Base-by-base conservation (phyloP, 495 filamentous ascomycete genomes). In the Echria macrotheca region DNA sequence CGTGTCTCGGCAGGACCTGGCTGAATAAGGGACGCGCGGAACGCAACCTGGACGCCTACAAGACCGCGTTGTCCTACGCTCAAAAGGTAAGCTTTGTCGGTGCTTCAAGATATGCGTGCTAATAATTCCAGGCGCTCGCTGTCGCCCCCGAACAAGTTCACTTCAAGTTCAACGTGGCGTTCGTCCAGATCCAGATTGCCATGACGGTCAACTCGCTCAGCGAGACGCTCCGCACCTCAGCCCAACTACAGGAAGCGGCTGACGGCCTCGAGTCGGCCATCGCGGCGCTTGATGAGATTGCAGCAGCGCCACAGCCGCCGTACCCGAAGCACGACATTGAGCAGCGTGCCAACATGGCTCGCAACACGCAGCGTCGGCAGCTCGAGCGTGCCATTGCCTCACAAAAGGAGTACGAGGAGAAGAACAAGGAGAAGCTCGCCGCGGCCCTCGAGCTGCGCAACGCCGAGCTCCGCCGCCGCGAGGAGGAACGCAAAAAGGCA, bases 131-230 rank as follows among this genome's bases (percentile, higher is more conserved):
- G 73, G 89, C 91, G 15, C 79, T 91, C 23, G 77, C 80, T 33
- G 73, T 87, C 32, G 81, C 86, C 0, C 87, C 89, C 1, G 86
- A 91, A 15, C 87, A 94, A 57, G 73, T 89, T 6, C 87, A 95
- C 68, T 86, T 93, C 60, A 85, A 91, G 61, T 98, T 98, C 78
- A 98, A 98, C 63, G 87, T 98, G 12, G 93, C 93, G 18, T 98
- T 96, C 54, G 89, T 96, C 14, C 91, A 97, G 60, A 89, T 95
- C 52, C 89, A 96, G 63, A 80, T 96, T 43, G 91, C 91, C 26
- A 82, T 83, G 21, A 74, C 86, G 29, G 78, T 95, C n/a, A 80
- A 89, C 70, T 73, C 69, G 40, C 75, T 96, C 15, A 72, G 75
- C 21, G 85, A 95, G 50, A 75, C 75, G 0, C 86, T 94, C 53